phyloP scores from a whole-genome alignment of 2,329 filamentous ascomycete genomes.

The Penicillium sumatraense region DNA sequence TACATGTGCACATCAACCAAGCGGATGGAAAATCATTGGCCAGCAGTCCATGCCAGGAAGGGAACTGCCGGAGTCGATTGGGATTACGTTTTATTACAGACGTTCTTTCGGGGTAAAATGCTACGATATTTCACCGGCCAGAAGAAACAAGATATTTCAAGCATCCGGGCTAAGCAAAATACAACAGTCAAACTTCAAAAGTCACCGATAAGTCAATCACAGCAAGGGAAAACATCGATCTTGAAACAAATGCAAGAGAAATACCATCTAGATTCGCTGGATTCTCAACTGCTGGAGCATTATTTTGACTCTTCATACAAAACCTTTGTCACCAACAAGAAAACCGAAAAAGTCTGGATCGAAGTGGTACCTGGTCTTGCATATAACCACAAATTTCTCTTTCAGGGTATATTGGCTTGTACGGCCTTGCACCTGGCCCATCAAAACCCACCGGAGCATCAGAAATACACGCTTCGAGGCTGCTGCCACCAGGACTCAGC shows the following conservation, averaged over 20 bases:
- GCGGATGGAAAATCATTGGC: slow-evolving; percentile 40
- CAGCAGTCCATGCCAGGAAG: slow-evolving; percentile 22
- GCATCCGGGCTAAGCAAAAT: background rate
- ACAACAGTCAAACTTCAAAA: background rate
- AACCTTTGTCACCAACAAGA: slow-evolving; percentile 16
- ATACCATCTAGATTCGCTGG: slow-evolving; percentile 13
- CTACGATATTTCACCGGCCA: slow-evolving; percentile 31
- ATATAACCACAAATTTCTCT: slow-evolving; percentile 39
- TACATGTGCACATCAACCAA: slow-evolving; percentile 38
- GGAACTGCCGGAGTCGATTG: slow-evolving; percentile 22
- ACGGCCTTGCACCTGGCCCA: slow-evolving; percentile 45
- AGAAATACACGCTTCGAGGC: slow-evolving; percentile 21
- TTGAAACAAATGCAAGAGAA: background rate
- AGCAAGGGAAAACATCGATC: background rate
- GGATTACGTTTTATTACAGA: slow-evolving; percentile 28
- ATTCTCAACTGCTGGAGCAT: slow-evolving; percentile 21
- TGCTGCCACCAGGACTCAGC: slow-evolving; percentile 27
- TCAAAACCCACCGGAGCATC: slow-evolving; percentile 21
- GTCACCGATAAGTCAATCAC: background rate
- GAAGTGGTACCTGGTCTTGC: slow-evolving; percentile 40
- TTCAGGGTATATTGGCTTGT: slow-evolving; percentile 49
- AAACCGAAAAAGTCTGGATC: slow-evolving; percentile 34
- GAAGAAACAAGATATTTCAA: background rate
- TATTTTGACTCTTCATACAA: slow-evolving; percentile 24
- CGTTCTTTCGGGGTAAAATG: slow-evolving; percentile 35